These are phyloP conservation scores for Sugiyamaella paludigena DNA, from an alignment of 1,139 yeast genomes.

Conservation along the genomic window DNA sequence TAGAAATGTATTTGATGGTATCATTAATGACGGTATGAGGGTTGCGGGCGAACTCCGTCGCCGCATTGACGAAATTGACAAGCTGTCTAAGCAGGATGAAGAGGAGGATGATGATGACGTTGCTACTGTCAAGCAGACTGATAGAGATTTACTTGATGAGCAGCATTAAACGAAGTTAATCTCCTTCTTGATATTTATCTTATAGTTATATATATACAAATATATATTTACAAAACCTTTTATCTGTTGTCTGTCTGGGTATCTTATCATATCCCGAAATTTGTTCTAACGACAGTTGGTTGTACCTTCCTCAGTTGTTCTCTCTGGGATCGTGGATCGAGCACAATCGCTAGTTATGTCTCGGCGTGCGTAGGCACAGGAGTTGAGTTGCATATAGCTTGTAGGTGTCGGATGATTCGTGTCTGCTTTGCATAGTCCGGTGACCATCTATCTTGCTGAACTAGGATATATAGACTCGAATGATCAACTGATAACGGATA, in stretches of 20 bases:
- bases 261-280: no score
- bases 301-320: no score
- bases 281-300: no score
- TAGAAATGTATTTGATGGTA: constrained; percentile 86
- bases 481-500: neutral
- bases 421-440: no score
- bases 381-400: no score
- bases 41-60: constrained; percentile 86
- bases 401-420: no score
- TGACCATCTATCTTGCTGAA: no score
- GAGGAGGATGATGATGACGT: constrained; percentile 33
- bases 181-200: neutral
- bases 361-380: no score
- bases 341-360: no score
- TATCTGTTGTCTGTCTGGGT: constrained; percentile 10
- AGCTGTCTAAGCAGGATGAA: constrained; percentile 21
- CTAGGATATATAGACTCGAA: no score
- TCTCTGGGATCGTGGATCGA: no score
- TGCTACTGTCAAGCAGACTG: constrained; percentile 36
- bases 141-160: constrained; percentile 40
- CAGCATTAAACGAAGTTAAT: neutral
- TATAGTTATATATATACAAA: neutral
- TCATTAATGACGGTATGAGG: constrained; percentile 86
- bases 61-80: constrained; percentile 65
- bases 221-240: neutral